Evolutionary conservation across 2,329 filamentous ascomycete species (phyloP).

Genomic region (Thielaviopsis cerberus): DNA sequence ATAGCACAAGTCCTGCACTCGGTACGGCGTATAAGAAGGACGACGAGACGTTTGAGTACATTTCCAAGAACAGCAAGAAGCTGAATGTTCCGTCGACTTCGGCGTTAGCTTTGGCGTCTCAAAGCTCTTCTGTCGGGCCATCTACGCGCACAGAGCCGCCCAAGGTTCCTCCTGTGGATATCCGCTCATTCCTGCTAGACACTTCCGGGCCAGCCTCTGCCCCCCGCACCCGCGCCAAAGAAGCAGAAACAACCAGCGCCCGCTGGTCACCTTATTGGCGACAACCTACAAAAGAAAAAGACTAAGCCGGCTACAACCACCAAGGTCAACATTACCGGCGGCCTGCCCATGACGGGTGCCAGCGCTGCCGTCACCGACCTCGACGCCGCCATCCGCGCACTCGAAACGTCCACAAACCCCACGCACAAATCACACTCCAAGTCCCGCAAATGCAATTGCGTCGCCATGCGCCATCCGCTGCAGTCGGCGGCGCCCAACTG

Average conservation of each 20-base stretch:
- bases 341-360: conserved; percentile 64
- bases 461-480: conserved; percentile 70
- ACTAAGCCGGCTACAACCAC: conserved; percentile 24
- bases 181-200: conserved; percentile 1
- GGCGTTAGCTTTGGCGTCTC: background rate
- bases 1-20: conserved; percentile 42
- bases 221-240: conserved; percentile 26
- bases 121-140: background rate
- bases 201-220: conserved; percentile 1
- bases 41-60: conserved; percentile 52
- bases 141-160: background rate
- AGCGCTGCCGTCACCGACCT: conserved; percentile 54
- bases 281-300: conserved; percentile 37
- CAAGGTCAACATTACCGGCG: conserved; percentile 57
- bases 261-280: conserved; percentile 64
- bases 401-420: conserved; percentile 87
- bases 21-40: conserved; percentile 62
- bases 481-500: conserved; percentile 89
- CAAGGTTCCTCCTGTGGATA: background rate
- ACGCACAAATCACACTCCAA: conserved; percentile 36
- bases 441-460: conserved; percentile 64
- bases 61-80: conserved; percentile 23
- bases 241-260: conserved; percentile 44
- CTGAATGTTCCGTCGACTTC: background rate
- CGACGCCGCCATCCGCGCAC: conserved; percentile 64